phyloP scores from a whole-genome alignment of 352 stramenopile genomes.

The Thraustochytrium sp. region DNA sequence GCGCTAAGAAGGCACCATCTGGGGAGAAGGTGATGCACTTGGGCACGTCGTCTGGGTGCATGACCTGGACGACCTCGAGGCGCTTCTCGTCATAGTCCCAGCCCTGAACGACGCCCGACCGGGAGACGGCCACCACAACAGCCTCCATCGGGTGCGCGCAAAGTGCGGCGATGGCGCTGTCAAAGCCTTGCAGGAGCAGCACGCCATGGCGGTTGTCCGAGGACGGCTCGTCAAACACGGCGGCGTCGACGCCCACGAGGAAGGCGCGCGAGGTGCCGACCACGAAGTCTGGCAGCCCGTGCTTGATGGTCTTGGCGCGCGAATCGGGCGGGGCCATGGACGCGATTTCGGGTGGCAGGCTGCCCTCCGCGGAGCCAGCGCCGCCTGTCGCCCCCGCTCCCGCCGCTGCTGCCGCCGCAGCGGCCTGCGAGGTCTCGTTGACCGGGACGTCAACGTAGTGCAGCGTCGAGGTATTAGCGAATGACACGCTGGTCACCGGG shows the following conservation, averaged over 20 bases:
- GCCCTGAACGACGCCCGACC: slow-evolving; percentile 73
- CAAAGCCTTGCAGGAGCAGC: slow-evolving; percentile 80
- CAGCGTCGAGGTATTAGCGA: slow-evolving; percentile 52
- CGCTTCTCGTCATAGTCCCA: slow-evolving; percentile 79
- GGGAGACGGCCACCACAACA: slow-evolving; percentile 69
- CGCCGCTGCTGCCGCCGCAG: neutral
- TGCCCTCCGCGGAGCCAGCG: too few relatives aligned
- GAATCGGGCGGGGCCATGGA: neutral
- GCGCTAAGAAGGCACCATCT: slow-evolving; percentile 66
- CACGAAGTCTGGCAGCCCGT: slow-evolving; percentile 79
- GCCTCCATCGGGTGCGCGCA: slow-evolving; percentile 65
- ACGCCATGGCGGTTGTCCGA: slow-evolving; percentile 71
- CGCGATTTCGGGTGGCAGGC: too few relatives aligned
- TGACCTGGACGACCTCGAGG: slow-evolving; percentile 66
- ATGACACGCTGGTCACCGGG: slow-evolving; percentile 76
- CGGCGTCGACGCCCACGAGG: slow-evolving; percentile 69
- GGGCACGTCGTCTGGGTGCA: slow-evolving; percentile 60
- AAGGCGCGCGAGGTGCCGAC: slow-evolving; percentile 74
- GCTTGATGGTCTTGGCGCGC: slow-evolving; percentile 48
- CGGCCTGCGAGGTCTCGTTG: slow-evolving; percentile 38
- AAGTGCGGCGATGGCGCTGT: slow-evolving; percentile 71
- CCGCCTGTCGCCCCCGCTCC: neutral
- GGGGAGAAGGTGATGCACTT: slow-evolving; percentile 71
- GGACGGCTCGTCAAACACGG: slow-evolving; percentile 74
- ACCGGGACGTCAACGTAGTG: slow-evolving; percentile 20